Percentiles rank a stretch among this genome's conserved stretches.
Evolutionary conservation across 176 grass and related monocot species (phyloP).

Genomic region (Oryza longistaminata): DNA sequence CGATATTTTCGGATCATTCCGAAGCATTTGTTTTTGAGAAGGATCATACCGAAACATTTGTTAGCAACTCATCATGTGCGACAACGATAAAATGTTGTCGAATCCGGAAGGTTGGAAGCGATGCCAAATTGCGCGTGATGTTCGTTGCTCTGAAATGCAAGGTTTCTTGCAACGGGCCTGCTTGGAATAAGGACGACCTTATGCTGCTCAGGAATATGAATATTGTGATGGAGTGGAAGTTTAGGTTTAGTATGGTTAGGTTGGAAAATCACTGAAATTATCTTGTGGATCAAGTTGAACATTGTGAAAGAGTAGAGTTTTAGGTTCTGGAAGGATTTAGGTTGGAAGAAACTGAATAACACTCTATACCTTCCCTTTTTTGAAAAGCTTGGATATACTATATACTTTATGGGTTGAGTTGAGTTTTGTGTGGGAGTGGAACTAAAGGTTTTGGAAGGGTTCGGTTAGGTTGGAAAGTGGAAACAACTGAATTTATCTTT

Average conservation of each 20-base stretch:
- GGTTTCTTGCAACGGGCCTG: neutral
- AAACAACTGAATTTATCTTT: conserved; percentile 15
- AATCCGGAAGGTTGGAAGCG: neutral
- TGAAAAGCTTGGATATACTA: neutral
- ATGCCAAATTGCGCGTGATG: neutral
- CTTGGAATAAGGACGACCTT: neutral
- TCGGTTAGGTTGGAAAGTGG: conserved; percentile 9
- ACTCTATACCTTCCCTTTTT: neutral
- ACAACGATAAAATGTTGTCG: neutral
- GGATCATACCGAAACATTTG: neutral
- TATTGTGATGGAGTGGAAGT: neutral
- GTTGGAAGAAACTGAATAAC: conserved; percentile 15
- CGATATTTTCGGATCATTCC: neutral
- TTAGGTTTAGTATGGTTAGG: conserved; percentile 15
- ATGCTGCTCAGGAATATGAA: neutral
- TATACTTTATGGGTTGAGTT: conserved; percentile 2
- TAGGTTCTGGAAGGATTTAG: conserved; percentile 26
- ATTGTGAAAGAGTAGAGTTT: neutral
- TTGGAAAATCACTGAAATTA: conserved; percentile 6
- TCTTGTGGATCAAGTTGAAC: neutral
- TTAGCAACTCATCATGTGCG: neutral
- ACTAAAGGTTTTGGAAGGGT: conserved; percentile 11
- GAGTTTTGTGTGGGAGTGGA: neutral
- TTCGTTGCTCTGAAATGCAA: neutral
- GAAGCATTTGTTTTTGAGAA: neutral